Conservation (phyloP, 257 asterid genomes). For the Solanum habrochaites region DNA sequence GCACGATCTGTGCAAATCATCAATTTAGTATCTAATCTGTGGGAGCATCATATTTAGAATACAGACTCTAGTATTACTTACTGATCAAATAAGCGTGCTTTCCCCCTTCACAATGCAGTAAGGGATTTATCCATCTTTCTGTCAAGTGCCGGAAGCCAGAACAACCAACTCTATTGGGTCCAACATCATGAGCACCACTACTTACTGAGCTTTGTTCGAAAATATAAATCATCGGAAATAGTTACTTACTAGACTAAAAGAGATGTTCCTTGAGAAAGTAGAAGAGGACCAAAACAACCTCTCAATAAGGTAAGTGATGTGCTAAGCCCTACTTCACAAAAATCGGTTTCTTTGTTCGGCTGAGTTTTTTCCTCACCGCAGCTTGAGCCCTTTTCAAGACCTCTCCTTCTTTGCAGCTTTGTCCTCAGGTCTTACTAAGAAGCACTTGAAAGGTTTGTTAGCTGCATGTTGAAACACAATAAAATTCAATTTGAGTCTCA, state of each 20-base stretch:
- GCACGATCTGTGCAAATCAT: conserved; percentile 14
- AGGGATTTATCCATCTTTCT: conserved; percentile 41
- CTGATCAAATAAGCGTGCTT: conserved; percentile 23
- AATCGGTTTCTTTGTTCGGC: conserved; percentile 35
- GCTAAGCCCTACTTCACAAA: conserved; percentile 38
- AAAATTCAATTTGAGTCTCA: background rate
- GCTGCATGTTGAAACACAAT: conserved; percentile 5
- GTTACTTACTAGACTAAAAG: background rate
- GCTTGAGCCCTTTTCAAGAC: conserved; percentile 39
- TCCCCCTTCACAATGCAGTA: conserved; percentile 40
- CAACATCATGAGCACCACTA: conserved; percentile 41
- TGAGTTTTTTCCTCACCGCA: conserved; percentile 27
- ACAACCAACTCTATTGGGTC: conserved; percentile 38
- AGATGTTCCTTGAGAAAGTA: background rate
- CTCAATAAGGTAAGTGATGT: conserved; percentile 32
- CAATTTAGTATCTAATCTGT: background rate
- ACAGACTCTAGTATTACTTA: background rate
- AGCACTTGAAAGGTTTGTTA: conserved; percentile 35
- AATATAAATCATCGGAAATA: background rate
- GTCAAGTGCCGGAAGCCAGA: conserved; percentile 28
- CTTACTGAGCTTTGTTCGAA: conserved; percentile 36
- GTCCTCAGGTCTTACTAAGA: conserved; percentile 37
- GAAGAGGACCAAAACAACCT: conserved; percentile 5
- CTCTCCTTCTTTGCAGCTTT: conserved; percentile 34
- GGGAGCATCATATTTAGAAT: background rate